phyloP scores from a whole-genome alignment of 495 filamentous ascomycete genomes.

The Cercophora sp. region DNA sequence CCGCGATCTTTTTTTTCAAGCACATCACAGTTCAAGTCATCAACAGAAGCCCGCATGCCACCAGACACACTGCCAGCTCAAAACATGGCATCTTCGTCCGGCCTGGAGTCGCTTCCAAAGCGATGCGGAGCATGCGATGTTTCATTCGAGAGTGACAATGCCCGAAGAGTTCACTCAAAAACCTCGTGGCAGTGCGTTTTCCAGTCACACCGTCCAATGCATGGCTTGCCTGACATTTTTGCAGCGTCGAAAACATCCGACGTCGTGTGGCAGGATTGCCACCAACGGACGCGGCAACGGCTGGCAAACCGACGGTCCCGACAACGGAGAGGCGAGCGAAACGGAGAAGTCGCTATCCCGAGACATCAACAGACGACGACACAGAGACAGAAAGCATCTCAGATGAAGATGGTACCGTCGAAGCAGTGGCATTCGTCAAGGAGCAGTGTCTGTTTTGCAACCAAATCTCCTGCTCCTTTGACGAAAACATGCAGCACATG shows the following conservation, averaged over 20 bases:
- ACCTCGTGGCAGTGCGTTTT: conserved; percentile 14
- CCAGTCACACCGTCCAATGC: not conserved
- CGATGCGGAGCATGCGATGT: conserved; percentile 16
- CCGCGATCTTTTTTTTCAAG: no score
- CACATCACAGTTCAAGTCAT: no score
- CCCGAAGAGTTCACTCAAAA: conserved; percentile 9
- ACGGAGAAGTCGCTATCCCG: not conserved
- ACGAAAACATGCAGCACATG: conserved; percentile 32
- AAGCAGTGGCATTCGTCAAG: not conserved
- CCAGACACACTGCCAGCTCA: no score
- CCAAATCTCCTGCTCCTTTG: conserved; percentile 16
- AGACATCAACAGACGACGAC: not conserved
- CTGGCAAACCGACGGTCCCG: not conserved
- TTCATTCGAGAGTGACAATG: conserved; percentile 1
- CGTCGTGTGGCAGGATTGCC: conserved; percentile 9
- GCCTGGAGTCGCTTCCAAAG: no score
- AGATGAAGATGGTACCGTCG: not conserved
- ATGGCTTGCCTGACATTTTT: not conserved
- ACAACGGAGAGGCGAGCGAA: no score
- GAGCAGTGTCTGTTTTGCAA: conserved; percentile 28
- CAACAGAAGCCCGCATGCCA: no score
- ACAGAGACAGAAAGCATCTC: not conserved
- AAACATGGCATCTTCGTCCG: no score
- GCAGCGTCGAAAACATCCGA: conserved; percentile 12
- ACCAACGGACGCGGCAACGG: not conserved